These are phyloP conservation scores for Haplographium delicatum DNA, from an alignment of 495 filamentous ascomycete species.

Conservation along the genomic window DNA sequence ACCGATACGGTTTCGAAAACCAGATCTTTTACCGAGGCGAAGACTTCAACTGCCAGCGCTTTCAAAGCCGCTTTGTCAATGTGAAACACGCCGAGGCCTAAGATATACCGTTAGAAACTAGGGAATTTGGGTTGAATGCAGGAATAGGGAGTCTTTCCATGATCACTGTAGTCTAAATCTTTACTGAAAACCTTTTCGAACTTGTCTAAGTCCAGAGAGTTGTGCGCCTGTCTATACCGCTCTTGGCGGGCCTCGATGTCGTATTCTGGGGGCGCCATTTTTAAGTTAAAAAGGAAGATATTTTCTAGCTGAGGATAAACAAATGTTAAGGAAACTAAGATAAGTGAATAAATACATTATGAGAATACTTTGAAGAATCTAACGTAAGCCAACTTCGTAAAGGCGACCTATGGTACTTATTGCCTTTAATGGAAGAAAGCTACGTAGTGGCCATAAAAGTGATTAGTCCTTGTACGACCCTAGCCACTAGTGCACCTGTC, in stretches of 20 bases:
- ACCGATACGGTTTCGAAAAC: conserved; percentile 1
- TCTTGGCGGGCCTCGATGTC: conserved; percentile 1
- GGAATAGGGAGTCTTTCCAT: background rate
- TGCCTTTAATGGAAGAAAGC: no score
- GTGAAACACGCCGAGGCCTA: background rate
- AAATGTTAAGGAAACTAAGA: no score
- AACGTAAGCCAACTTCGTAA: no score
- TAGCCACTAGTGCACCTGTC: no score
- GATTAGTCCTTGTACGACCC: no score
- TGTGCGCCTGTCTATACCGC: background rate
- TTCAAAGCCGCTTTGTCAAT: background rate
- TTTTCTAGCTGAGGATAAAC: no score
- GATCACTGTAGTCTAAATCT: background rate
- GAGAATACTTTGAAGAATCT: no score
- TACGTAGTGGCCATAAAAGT: no score
- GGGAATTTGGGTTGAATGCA: background rate
- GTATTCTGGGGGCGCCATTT: background rate
- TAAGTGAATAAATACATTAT: no score
- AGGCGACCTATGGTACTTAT: no score
- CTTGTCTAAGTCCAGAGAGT: background rate
- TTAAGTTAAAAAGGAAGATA: no score
- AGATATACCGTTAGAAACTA: background rate
- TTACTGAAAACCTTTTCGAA: background rate
- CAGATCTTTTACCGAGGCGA: background rate
- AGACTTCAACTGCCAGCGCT: background rate